Conservation (phyloP, 306 rosid species). For the Comarum palustre region DNA sequence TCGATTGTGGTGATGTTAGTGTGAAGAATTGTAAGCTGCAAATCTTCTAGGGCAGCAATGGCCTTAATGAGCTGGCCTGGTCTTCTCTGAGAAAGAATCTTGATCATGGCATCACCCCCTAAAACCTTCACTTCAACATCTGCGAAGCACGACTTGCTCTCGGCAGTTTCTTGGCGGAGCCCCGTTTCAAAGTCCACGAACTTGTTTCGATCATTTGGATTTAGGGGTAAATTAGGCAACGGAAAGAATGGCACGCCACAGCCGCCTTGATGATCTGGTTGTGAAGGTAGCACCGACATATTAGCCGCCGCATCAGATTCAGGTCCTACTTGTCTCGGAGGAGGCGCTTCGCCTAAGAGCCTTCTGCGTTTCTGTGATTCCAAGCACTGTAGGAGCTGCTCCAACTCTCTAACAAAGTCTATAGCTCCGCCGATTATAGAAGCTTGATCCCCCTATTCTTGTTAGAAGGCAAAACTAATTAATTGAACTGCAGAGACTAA, state of each 20-base stretch:
- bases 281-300: conserved; percentile 9
- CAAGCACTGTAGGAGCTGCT: conserved; percentile 88
- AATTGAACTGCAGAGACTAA: not conserved
- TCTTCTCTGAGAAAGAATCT: conserved; percentile 78
- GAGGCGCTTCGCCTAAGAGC: conserved; percentile 53
- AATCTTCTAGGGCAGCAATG: conserved; percentile 94
- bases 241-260: conserved; percentile 35
- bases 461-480: not conserved
- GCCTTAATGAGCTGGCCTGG: conserved; percentile 84
- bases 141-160: conserved; percentile 83
- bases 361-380: conserved; percentile 90
- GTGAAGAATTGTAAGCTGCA: conserved; percentile 82
- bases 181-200: conserved; percentile 56
- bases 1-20: conserved; percentile 95
- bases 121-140: conserved; percentile 91
- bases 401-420: conserved; percentile 89
- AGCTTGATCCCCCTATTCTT: conserved; percentile 88
- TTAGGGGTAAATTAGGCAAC: conserved; percentile 26
- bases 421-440: conserved; percentile 97
- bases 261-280: conserved; percentile 25
- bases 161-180: conserved; percentile 70
- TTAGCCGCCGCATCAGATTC: not conserved
- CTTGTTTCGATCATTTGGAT: conserved; percentile 54
- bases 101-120: conserved; percentile 90
- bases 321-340: conserved; percentile 46